Conservation (phyloP, 208 protist genomes). For the Zelonia costaricensis region DNA sequence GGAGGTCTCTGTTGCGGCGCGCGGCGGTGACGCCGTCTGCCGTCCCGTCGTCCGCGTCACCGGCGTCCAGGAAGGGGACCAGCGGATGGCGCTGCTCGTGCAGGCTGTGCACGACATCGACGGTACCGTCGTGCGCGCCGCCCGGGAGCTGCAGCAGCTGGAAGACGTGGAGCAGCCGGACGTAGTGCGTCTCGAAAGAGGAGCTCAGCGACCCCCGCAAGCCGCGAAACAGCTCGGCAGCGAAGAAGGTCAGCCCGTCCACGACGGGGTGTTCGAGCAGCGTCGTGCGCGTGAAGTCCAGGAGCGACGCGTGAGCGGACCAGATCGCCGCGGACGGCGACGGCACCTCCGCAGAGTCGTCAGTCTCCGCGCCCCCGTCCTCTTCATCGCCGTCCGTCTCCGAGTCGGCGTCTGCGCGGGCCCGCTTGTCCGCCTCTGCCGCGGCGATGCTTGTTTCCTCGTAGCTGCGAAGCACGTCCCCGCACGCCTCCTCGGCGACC, state of each 20-base stretch:
- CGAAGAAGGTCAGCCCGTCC: conserved; percentile 67
- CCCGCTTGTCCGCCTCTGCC: not conserved
- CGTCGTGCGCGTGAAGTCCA: conserved; percentile 43
- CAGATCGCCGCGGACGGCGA: conserved; percentile 23
- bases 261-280: conserved; percentile 58
- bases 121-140: not conserved
- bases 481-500: conserved; percentile 57
- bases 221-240: conserved; percentile 76
- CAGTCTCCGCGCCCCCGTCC: not conserved
- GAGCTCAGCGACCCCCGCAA: conserved; percentile 82
- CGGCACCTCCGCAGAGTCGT: not conserved
- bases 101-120: conserved; percentile 19
- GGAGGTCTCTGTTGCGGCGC: conserved; percentile 1
- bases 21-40: not conserved
- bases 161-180: conserved; percentile 50
- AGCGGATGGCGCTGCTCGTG: conserved; percentile 24
- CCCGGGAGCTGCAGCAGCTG: conserved; percentile 23
- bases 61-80: conserved; percentile 18
- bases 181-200: conserved; percentile 74
- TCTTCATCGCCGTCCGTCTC: conserved; percentile 18
- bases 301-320: conserved; percentile 16
- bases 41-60: conserved; percentile 12
- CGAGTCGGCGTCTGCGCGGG: conserved; percentile 5
- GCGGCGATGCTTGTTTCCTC: conserved; percentile 4
- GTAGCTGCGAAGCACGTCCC: conserved; percentile 50